phyloP scores from a whole-genome alignment of 2,329 filamentous ascomycete species.

The Colletotrichum filicis region DNA sequence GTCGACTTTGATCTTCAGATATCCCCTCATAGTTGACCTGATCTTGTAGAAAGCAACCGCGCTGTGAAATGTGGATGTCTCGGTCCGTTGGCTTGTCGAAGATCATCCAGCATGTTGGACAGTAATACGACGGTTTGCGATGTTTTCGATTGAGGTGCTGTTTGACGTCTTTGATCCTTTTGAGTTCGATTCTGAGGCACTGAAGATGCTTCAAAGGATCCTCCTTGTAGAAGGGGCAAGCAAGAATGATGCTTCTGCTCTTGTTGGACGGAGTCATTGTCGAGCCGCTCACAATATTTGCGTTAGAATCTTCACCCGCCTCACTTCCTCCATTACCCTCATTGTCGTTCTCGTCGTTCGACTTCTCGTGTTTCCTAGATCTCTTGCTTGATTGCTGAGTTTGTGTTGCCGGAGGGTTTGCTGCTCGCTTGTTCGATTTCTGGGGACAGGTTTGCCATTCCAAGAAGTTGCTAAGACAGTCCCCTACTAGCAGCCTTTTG shows the following conservation, averaged over 20 bases:
- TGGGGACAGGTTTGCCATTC: neutral
- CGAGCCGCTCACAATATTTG: neutral
- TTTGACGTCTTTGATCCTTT: conserved; percentile 43
- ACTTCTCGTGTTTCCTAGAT: neutral
- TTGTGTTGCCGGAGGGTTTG: neutral
- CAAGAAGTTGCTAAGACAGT: neutral
- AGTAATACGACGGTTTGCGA: neutral
- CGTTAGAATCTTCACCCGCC: neutral
- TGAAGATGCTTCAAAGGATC: conserved; percentile 39
- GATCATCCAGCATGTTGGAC: neutral
- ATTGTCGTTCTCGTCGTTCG: no score
- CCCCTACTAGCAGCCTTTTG: neutral
- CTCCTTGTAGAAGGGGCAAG: conserved; percentile 44
- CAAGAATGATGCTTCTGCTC: conserved; percentile 8
- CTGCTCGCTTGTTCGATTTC: neutral
- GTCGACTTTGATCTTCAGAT: neutral
- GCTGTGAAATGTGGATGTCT: neutral
- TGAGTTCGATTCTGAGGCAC: conserved; percentile 41
- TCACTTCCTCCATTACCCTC: neutral
- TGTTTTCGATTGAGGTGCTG: conserved; percentile 41
- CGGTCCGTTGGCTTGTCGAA: neutral
- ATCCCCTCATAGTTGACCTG: neutral
- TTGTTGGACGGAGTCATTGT: neutral
- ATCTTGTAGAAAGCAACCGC: neutral
- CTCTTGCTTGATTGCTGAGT: neutral